Evolutionary conservation across 331 rosid genomes (phyloP), one percentile per base, ranked within the genome.

Genomic region (Malus hybrid): DNA sequence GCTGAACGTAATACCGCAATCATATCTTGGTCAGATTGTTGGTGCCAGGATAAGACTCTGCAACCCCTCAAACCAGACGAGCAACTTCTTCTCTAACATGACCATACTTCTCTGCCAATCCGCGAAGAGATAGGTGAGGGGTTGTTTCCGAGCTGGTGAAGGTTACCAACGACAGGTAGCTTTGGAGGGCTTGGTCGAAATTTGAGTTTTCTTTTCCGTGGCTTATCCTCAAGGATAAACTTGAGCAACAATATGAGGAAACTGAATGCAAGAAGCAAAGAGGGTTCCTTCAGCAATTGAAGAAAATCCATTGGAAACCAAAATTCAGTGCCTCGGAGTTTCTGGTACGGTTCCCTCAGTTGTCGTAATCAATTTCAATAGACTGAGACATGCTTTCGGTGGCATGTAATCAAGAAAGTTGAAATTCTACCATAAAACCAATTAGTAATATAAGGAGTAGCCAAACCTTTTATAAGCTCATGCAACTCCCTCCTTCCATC

Each of bases 111-210:
- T 74, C 2, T 14, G 93, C 74, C 33, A 86, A 89, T 64, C 29
- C 2, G 33, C 70, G 82, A 22, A 89, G 91, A 55, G 91, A 84
- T 11, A 78, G 56, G 77, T 84, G 95, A 3, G 97, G 90, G 55
- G 10, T 53, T 64, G 76, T 56, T 77, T 53, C 84, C 80, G 2
- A 89, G 83, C 32, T 85, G 89, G 84, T 86, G 96, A 74, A 89
- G 93, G 71, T 89, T 91, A 18, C 93, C 91, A 6, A 89, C 79
- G 44, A 89, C 52, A 52, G 97, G 90, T 10, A 89, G 72, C 58
- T n/a, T 82, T 2, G 88, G 81, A 70, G 91, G 97, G 75, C 84
- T 12, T 10, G 90, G 93, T 56, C 89, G 91, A 63, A 89, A 85
- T 79, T 82, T 81, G 70, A 63, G 53, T 19, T 44, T 77, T 75